Evolutionary conservation across 2,329 filamentous ascomycete genomes (phyloP).

Genomic region (Aspergillus ochraceus): DNA sequence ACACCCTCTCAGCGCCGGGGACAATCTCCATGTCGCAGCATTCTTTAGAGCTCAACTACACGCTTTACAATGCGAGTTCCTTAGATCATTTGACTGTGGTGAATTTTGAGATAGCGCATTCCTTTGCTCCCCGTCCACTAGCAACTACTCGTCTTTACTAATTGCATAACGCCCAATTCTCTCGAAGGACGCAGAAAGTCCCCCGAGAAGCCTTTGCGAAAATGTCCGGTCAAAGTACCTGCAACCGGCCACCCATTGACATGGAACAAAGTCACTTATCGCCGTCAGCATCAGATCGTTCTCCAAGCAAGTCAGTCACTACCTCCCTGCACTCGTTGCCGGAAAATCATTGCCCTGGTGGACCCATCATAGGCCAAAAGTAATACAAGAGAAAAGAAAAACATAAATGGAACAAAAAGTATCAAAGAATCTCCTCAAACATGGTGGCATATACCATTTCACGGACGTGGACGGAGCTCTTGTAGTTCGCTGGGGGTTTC

Average conservation of each 20-base stretch:
- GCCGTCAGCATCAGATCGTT: not conserved
- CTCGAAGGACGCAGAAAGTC: not conserved
- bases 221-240: not conserved
- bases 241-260: not conserved
- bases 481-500: not conserved
- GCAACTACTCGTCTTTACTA: not conserved
- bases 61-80: not conserved
- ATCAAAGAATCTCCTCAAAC: conserved; percentile 4
- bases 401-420: conserved; percentile 1
- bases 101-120: not conserved
- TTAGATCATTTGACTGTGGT: not conserved
- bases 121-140: not conserved
- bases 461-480: not conserved
- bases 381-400: not conserved
- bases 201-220: not conserved
- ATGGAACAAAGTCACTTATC: too few relatives aligned
- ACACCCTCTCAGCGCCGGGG: not conserved
- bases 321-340: not conserved
- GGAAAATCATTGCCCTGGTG: not conserved
- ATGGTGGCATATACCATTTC: conserved; percentile 6
- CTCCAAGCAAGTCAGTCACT: not conserved
- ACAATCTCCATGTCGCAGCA: not conserved
- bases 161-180: not conserved
- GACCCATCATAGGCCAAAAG: not conserved
- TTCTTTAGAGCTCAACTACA: not conserved